Conservation (phyloP, 257 asterid species). For the Fraxinus americana region DNA sequence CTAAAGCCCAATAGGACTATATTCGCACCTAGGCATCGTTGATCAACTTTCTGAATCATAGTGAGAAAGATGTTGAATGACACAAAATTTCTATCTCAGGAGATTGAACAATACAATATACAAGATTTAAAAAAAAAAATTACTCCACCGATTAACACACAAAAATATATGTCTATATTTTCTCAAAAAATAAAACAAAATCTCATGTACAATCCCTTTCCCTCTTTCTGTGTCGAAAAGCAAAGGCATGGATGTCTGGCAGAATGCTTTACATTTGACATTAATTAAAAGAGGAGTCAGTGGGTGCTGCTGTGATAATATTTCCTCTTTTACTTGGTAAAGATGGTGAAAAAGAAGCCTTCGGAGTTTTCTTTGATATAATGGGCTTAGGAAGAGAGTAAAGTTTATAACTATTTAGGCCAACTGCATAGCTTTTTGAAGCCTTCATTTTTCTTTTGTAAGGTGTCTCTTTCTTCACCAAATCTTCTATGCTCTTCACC, state of each 20-base stretch:
- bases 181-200: background rate
- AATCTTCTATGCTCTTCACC: slow-evolving; percentile 69
- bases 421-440: slow-evolving; percentile 56
- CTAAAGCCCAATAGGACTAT: background rate
- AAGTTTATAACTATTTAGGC: slow-evolving; percentile 48
- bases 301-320: slow-evolving; percentile 7
- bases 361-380: slow-evolving; percentile 55
- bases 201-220: background rate
- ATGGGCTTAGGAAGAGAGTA: slow-evolving; percentile 58
- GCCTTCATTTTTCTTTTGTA: slow-evolving; percentile 41
- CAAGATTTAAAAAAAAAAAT: background rate
- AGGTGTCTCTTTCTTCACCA: slow-evolving; percentile 62
- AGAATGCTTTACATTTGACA: background rate
- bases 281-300: background rate
- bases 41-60: too few relatives aligned
- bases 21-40: background rate
- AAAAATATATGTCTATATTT: background rate
- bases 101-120: background rate
- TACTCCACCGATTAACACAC: background rate
- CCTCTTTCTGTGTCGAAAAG: too few relatives aligned
- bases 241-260: background rate
- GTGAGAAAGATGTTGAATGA: too few relatives aligned
- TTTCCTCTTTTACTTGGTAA: slow-evolving; percentile 35
- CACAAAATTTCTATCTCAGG: too few relatives aligned
- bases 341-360: slow-evolving; percentile 38